A percentile compares a stretch with the other conserved stretches of the same genome.
Evolutionary conservation across 495 filamentous ascomycete species (phyloP).

Genomic region (Aspergillus indologenus): DNA sequence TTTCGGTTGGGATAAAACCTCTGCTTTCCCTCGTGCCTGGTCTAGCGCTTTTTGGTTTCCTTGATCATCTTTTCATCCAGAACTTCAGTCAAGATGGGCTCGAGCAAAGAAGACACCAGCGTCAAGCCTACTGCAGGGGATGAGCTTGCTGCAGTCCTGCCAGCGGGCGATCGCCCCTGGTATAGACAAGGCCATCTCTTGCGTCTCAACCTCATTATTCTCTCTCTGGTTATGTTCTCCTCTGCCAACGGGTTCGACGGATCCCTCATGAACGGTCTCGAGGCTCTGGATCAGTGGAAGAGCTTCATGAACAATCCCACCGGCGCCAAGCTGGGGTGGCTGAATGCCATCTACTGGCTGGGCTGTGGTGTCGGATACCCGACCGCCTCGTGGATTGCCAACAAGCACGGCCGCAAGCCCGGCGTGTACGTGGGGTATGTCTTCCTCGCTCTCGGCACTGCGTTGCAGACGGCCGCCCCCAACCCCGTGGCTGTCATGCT

Average conservation of each 20-base stretch:
- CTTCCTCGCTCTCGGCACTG: conserved; percentile 56
- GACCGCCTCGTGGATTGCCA: conserved; percentile 55
- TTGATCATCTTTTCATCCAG: neutral
- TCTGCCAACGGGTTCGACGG: conserved; percentile 26
- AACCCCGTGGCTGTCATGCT: conserved; percentile 56
- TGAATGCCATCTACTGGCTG: conserved; percentile 63
- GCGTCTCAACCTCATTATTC: conserved; percentile 22
- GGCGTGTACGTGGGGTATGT: conserved; percentile 56
- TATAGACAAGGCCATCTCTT: conserved; percentile 23
- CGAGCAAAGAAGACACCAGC: neutral
- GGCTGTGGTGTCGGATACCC: conserved; percentile 59
- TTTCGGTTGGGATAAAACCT: neutral
- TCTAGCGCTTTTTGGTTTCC: neutral
- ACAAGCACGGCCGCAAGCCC: conserved; percentile 56
- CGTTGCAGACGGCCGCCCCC: conserved; percentile 52
- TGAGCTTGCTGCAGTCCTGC: conserved; percentile 1
- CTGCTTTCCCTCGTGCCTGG: neutral
- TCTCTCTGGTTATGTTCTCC: conserved; percentile 23
- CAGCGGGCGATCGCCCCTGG: conserved; percentile 15
- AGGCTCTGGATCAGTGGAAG: conserved; percentile 35
- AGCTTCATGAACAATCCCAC: conserved; percentile 43
- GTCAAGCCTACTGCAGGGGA: neutral
- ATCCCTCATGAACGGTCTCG: conserved; percentile 37
- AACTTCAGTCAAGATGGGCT: neutral
- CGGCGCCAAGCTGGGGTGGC: conserved; percentile 55